Evolutionary conservation across 805 yeast species (phyloP).

Genomic region (Dipodascus geniculatus): DNA sequence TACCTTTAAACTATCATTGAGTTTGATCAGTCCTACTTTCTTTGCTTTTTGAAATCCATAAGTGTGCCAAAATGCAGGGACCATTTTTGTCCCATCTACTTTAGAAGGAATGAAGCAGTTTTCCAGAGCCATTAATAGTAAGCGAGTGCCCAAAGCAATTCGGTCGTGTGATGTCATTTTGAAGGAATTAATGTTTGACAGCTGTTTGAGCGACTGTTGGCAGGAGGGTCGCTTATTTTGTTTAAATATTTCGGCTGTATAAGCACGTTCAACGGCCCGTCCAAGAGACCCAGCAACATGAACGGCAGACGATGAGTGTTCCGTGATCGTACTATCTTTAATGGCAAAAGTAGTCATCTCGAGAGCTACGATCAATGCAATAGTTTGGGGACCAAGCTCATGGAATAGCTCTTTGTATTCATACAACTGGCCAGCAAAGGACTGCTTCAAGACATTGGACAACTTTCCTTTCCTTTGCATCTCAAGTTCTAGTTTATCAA

Average conservation of each 20-base stretch:
- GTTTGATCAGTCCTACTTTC: slow-evolving; percentile 66
- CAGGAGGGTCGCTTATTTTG: too few relatives aligned
- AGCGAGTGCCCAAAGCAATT: slow-evolving; percentile 20
- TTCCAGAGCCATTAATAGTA: slow-evolving; percentile 18
- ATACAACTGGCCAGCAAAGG: not conserved
- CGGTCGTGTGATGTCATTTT: slow-evolving; percentile 30
- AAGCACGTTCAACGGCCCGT: slow-evolving; percentile 73
- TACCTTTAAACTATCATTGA: slow-evolving; percentile 57
- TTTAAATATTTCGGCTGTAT: slow-evolving; percentile 30
- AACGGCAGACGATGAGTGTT: slow-evolving; percentile 33
- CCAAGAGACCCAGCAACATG: slow-evolving; percentile 74
- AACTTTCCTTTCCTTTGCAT: not conserved
- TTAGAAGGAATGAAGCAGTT: slow-evolving; percentile 47
- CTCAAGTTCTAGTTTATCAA: not conserved
- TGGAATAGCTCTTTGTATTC: not conserved
- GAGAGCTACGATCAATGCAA: not conserved
- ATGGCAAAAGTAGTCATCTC: not conserved
- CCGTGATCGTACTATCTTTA: not conserved
- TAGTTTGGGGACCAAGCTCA: not conserved
- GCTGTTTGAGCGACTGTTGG: too few relatives aligned
- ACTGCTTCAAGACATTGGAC: not conserved
- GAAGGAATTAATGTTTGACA: too few relatives aligned
- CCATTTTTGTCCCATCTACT: slow-evolving; percentile 70
- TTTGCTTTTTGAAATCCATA: slow-evolving; percentile 73
- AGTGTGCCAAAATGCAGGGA: slow-evolving; percentile 85